Evolutionary conservation across 805 yeast species (phyloP).

Genomic region (Sungouiella blattae): DNA sequence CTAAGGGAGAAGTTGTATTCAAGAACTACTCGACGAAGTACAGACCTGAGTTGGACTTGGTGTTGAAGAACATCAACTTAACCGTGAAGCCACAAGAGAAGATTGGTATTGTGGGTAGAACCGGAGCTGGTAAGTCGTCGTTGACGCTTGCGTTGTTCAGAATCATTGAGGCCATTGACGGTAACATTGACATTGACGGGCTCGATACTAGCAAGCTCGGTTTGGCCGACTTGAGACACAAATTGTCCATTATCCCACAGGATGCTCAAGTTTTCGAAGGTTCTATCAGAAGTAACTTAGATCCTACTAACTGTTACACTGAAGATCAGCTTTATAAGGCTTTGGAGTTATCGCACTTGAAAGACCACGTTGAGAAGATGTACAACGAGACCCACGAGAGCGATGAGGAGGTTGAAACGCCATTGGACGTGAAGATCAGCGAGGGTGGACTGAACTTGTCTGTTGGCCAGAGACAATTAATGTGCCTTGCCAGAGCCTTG

Average conservation of each 20-base stretch:
- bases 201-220: slow-evolving; percentile 35
- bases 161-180: slow-evolving; percentile 38
- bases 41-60: slow-evolving; percentile 44
- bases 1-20: slow-evolving; percentile 34
- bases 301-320: slow-evolving; percentile 33
- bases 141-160: slow-evolving; percentile 42
- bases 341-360: slow-evolving; percentile 40
- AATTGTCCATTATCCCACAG: slow-evolving; percentile 43
- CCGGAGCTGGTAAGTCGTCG: slow-evolving; percentile 47
- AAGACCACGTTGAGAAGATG: slow-evolving; percentile 39
- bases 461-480: slow-evolving; percentile 51
- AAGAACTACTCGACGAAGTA: slow-evolving; percentile 39
- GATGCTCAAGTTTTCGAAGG: slow-evolving; percentile 47
- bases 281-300: slow-evolving; percentile 37
- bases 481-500: slow-evolving; percentile 79
- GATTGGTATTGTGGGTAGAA: slow-evolving; percentile 44
- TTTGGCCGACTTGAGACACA: slow-evolving; percentile 40
- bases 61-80: slow-evolving; percentile 37
- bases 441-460: slow-evolving; percentile 51
- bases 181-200: slow-evolving; percentile 34
- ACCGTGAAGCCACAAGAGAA: slow-evolving; percentile 37
- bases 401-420: slow-evolving; percentile 18
- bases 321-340: slow-evolving; percentile 42
- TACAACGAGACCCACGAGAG: slow-evolving; percentile 27
- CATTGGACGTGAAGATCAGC: slow-evolving; percentile 31